Evolutionary conservation across 2,329 filamentous ascomycete species (phyloP), one percentile per base, ranked within the genome.

Genomic region (Alternaria arborescens): DNA sequence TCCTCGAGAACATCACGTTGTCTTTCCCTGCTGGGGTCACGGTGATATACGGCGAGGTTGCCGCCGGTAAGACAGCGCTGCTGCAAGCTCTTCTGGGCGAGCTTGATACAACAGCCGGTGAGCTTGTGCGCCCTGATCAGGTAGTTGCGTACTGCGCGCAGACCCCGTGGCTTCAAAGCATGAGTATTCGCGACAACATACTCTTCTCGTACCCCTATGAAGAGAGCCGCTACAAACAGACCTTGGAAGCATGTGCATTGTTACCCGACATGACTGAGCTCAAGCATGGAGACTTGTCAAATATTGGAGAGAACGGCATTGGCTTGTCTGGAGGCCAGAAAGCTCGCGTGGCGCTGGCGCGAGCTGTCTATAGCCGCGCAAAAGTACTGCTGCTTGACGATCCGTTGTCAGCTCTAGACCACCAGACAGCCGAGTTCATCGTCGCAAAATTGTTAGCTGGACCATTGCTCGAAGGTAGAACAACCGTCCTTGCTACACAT

Each of bases 151-250:
- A 89, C 71, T 90, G 88, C 75, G 82, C 86, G 2, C 88, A 90
- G 64, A 87, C 85, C 5, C 87, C 88, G 2, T 91, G 88, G 88
- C 79, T 91, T 1, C 87, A 90, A 67, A 90, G 86, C 62, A 90
- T 89, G 87, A 89, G 83, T 59, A 89, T 91, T 26, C 83, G 87
- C 26, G 88, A 91, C 42, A 91, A 90, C 62, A 90, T 91, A 28
- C 78, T 90, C 0, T 90, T 90, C 74, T 86, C 85, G 5, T 82
- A 84, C 3, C 83, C 85, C 0, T 89, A 93, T 69, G 90, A 97
- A 60, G 88, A 91, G 62, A 80, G 81, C 16, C 83, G 87, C 69
- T 97, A 84, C 82, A 85, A 87, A 56, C 85, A 89, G 38, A 89
- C 94, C n/a, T 71, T 90, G 3, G 86, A 89, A 60, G 87, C 84